phyloP scores from a whole-genome alignment of 306 rosid genomes.

The Vigna reflexopilosa region DNA sequence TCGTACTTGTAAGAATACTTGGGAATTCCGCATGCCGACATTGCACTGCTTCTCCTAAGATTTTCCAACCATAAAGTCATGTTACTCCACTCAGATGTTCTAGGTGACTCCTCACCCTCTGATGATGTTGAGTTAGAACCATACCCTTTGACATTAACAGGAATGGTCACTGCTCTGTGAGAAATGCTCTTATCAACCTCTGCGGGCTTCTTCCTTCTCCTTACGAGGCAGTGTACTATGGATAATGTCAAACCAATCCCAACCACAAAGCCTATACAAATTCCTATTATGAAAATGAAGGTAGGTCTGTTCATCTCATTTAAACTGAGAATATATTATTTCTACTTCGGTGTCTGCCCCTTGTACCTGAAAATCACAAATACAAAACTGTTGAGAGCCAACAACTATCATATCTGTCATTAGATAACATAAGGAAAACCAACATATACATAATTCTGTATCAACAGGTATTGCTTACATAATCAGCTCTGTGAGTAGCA shows the following conservation, averaged over 20 bases:
- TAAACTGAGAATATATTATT: conserved; percentile 28
- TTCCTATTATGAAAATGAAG: conserved; percentile 66
- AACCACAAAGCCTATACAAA: conserved; percentile 73
- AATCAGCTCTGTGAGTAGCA: conserved; percentile 5
- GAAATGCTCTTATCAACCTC: conserved; percentile 69
- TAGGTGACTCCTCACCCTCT: conserved; percentile 81
- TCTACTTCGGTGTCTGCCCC: conserved; percentile 30
- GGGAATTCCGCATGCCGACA: conserved; percentile 87
- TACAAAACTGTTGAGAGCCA: conserved; percentile 17
- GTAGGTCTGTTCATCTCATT: conserved; percentile 43
- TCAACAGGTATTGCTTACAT: neutral
- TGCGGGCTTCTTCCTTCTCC: conserved; percentile 59
- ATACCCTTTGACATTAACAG: conserved; percentile 57
- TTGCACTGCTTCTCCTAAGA: conserved; percentile 68
- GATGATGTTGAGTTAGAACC: conserved; percentile 65
- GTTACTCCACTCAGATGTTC: conserved; percentile 73
- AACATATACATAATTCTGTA: conserved; percentile 2
- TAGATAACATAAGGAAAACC: conserved; percentile 4
- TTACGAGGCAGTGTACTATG: conserved; percentile 58
- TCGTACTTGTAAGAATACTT: conserved; percentile 90
- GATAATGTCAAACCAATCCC: conserved; percentile 69
- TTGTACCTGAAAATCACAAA: conserved; percentile 48
- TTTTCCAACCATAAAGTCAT: conserved; percentile 81
- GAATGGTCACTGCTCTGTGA: conserved; percentile 55
- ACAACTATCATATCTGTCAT: neutral